These are phyloP conservation scores for Durotheca rogersii DNA, from an alignment of 495 filamentous ascomycete genomes.

Conservation along the genomic window DNA sequence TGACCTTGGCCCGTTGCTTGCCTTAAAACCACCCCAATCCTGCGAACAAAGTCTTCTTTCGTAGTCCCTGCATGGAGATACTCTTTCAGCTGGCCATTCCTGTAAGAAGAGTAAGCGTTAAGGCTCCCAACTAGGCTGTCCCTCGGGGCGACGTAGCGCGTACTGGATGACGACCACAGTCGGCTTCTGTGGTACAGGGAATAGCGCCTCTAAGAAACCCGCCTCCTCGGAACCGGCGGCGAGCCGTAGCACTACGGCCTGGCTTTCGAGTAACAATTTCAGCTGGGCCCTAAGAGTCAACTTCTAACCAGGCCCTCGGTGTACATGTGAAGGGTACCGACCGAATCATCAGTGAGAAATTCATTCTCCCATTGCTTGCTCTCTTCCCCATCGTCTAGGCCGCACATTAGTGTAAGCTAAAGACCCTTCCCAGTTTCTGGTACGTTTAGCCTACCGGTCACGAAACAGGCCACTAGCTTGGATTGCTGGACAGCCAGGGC, in stretches of 20 bases:
- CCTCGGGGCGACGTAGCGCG: slow-evolving; percentile 21
- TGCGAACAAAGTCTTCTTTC: slow-evolving; percentile 58
- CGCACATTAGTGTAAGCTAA: slow-evolving; percentile 10
- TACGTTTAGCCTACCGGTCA: slow-evolving; percentile 44
- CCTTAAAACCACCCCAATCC: slow-evolving; percentile 46
- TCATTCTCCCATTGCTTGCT: slow-evolving; percentile 75
- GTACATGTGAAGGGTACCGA: slow-evolving; percentile 30
- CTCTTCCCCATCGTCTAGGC: slow-evolving; percentile 60
- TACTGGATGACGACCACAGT: slow-evolving; percentile 76
- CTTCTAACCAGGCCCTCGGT: neutral
- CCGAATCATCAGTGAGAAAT: slow-evolving; percentile 63
- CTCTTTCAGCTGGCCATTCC: slow-evolving; percentile 62
- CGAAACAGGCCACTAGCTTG: slow-evolving; percentile 49
- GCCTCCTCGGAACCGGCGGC: slow-evolving; percentile 73
- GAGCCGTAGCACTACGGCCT: slow-evolving; percentile 68
- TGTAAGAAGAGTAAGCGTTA: slow-evolving; percentile 27
- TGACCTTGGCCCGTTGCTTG: slow-evolving; percentile 11
- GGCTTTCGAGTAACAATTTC: slow-evolving; percentile 50
- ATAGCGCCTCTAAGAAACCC: slow-evolving; percentile 75
- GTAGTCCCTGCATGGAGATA: slow-evolving; percentile 60
- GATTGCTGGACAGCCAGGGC: slow-evolving; percentile 64
- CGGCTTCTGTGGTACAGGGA: slow-evolving; percentile 69
- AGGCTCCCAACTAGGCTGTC: neutral
- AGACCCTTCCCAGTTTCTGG: neutral
- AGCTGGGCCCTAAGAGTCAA: too few species aligned